phyloP scores from a whole-genome alignment of 257 asterid species.

The Solanum arcanum region DNA sequence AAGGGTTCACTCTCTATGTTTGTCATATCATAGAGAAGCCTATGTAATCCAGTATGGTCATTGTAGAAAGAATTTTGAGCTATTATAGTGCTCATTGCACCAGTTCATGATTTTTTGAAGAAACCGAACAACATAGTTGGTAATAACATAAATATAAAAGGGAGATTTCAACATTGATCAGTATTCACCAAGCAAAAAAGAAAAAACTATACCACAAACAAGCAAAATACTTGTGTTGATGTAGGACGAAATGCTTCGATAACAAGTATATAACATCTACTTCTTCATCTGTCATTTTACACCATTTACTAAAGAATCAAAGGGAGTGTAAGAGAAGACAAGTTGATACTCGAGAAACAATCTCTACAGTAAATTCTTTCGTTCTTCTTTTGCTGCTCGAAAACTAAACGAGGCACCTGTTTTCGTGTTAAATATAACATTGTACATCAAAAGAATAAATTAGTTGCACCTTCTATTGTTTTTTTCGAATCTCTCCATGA shows the following conservation, averaged over 20 bases:
- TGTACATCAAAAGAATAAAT: slow-evolving; percentile 16
- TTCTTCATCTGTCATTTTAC: slow-evolving; percentile 13
- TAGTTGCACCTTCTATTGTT: slow-evolving; percentile 19
- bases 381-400: slow-evolving; percentile 7
- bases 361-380: slow-evolving; percentile 11
- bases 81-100: not conserved
- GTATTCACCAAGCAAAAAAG: not conserved
- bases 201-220: not conserved
- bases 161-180: not conserved
- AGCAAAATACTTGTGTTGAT: not conserved
- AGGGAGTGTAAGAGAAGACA: not conserved
- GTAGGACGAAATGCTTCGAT: not conserved
- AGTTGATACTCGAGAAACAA: slow-evolving; percentile 15
- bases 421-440: slow-evolving; percentile 12
- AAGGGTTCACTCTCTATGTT: slow-evolving; percentile 13
- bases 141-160: not conserved
- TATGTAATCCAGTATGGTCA: slow-evolving; percentile 22
- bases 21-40: slow-evolving; percentile 13
- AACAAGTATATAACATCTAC: not conserved
- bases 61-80: slow-evolving; percentile 28
- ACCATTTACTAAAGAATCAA: slow-evolving; percentile 17
- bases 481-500: slow-evolving; percentile 1
- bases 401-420: slow-evolving; percentile 15
- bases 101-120: not conserved
- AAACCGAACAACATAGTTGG: not conserved